Percentiles rank a stretch among this genome's conserved stretches.
Evolutionary conservation across 176 grass and related monocot species (phyloP).

Genomic region (Carex parvula): DNA sequence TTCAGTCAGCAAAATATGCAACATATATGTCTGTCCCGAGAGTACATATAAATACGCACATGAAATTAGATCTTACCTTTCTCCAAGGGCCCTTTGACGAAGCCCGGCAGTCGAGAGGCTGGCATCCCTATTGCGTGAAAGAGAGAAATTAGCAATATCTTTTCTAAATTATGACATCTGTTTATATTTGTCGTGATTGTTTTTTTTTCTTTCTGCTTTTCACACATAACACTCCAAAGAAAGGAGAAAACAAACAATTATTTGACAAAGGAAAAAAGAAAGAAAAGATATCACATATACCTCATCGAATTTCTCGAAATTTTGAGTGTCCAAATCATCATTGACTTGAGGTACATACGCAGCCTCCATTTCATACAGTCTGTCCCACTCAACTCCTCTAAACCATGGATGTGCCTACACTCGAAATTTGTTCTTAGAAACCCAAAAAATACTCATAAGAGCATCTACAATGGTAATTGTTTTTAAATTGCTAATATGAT

Average conservation of each 20-base stretch:
- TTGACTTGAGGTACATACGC: conserved; percentile 92
- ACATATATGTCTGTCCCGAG: background rate
- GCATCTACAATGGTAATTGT: no score
- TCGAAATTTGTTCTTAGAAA: conserved; percentile 32
- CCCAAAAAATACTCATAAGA: conserved; percentile 9
- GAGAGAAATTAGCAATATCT: background rate
- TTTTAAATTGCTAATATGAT: no score
- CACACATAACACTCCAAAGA: background rate
- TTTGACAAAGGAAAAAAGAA: background rate
- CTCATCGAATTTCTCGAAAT: conserved; percentile 99
- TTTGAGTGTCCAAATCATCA: conserved; percentile 94
- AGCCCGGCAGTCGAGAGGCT: conserved; percentile 48
- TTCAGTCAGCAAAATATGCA: background rate
- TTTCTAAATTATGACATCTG: background rate
- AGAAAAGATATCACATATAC: conserved; percentile 29
- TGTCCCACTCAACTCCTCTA: conserved; percentile 59
- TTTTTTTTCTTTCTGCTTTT: background rate
- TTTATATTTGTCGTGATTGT: background rate
- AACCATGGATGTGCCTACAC: conserved; percentile 83
- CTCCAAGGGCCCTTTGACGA: conserved; percentile 95
- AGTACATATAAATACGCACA: background rate
- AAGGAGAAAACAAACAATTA: conserved; percentile 16
- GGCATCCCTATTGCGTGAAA: conserved; percentile 5
- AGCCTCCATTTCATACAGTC: conserved; percentile 73
- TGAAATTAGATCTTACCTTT: conserved; percentile 47